Evolutionary conservation across 352 stramenopile species (phyloP).

Genomic region (Phytophthora colocasiae): DNA sequence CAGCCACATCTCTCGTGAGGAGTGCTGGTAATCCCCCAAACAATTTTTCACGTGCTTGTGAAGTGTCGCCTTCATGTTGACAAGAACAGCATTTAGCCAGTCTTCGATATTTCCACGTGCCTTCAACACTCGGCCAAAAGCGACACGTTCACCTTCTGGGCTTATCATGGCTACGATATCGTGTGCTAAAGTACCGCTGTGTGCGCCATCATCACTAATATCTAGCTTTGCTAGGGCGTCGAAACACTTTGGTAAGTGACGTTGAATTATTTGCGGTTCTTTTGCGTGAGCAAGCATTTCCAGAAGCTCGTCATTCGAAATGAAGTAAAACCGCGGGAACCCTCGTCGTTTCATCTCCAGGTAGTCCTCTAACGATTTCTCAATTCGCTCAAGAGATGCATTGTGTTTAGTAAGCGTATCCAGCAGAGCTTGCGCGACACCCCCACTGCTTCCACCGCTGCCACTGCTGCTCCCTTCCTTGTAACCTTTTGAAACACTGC

Average conservation of each 20-base stretch:
- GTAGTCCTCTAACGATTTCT: slow-evolving; percentile 87
- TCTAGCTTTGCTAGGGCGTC: slow-evolving; percentile 83
- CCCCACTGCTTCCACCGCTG: not conserved
- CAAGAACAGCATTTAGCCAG: slow-evolving; percentile 79
- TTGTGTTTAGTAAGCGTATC: slow-evolving; percentile 80
- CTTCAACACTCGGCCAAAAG: slow-evolving; percentile 81
- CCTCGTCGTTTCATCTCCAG: slow-evolving; percentile 83
- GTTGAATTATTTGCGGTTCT: slow-evolving; percentile 80
- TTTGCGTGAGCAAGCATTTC: slow-evolving; percentile 86
- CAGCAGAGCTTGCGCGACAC: slow-evolving; percentile 53
- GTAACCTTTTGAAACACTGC: slow-evolving; percentile 20
- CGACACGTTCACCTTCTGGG: slow-evolving; percentile 79
- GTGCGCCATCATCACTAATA: slow-evolving; percentile 56
- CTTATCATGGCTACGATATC: slow-evolving; percentile 86
- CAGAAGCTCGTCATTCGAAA: slow-evolving; percentile 88
- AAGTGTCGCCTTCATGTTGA: slow-evolving; percentile 78
- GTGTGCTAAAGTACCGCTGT: slow-evolving; percentile 27
- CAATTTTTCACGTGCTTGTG: slow-evolving; percentile 79
- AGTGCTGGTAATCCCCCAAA: slow-evolving; percentile 90
- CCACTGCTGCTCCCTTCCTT: slow-evolving; percentile 17
- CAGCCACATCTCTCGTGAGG: slow-evolving; percentile 81
- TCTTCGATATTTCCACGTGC: slow-evolving; percentile 89
- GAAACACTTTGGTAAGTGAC: slow-evolving; percentile 87
- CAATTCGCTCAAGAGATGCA: slow-evolving; percentile 67
- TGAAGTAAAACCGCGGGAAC: slow-evolving; percentile 91